Evolutionary conservation across 2,329 filamentous ascomycete species (phyloP), one percentile per base, ranked within the genome.

Genomic region (Torrubiellomyces zombiae): DNA sequence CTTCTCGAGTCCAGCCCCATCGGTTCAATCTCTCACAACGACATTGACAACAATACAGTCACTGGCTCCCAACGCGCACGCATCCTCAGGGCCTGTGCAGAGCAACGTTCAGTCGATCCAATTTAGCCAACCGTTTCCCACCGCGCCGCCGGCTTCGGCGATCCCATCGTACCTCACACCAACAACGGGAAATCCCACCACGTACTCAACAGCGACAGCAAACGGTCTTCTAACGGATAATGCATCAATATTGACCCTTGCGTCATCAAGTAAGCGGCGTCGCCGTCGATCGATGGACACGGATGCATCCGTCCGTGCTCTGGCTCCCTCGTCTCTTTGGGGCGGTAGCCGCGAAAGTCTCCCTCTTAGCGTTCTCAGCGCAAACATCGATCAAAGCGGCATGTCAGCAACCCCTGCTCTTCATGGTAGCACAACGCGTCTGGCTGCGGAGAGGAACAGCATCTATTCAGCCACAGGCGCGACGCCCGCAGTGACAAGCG

Each of bases 21-120:
- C 79, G 6, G 71, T 82, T 23, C 75, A 73, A 32, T 86, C 79
- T 3, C 58, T 91, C 27, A 80, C 80, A 2, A 89, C 80, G 1
- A 89, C 80, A 2, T 58, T 91, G 28, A 89, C 81, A 0, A 91
- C 80, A 0, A 83, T 91, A 30, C 80, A 86, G 41, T 86, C 80
- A 1, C 60, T 70, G 32, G 67, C 69, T 4, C 67, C 70, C 4
- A 69, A 67, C 26, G 60, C 55, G 51, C 27, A 55, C 49, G 24
- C 45, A 27, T 35, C 39, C 33, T 32, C 42, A 32, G 25, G 41
- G 37, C 32, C 45, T 7, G 34, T 37, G 22, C 51, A 55, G 29
- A 55, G 47, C 36, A 54, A 50, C 23, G 46, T 53, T 15, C 57
- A 64, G 35, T 55, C 58, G 7, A 63, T 75, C 30, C 67, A 73